phyloP scores from a whole-genome alignment of 2,329 filamentous ascomycete species.

The Nigrospora sphaerica region DNA sequence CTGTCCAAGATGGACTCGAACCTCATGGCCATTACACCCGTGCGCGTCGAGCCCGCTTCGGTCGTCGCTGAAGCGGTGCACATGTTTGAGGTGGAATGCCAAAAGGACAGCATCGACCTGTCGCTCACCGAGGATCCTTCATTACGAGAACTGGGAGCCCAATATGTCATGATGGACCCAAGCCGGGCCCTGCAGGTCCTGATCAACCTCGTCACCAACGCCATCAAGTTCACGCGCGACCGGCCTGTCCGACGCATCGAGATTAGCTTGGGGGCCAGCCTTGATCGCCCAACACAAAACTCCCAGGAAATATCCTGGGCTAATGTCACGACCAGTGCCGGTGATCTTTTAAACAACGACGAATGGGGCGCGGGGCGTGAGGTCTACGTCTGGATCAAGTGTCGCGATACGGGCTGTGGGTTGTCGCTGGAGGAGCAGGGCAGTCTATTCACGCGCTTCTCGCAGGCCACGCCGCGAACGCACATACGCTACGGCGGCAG shows the following conservation, averaged over 20 bases:
- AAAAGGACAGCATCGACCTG: slow-evolving; percentile 64
- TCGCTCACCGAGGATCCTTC: slow-evolving; percentile 62
- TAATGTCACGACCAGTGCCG: slow-evolving; percentile 29
- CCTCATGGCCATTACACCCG: slow-evolving; percentile 61
- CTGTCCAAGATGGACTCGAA: slow-evolving; percentile 65
- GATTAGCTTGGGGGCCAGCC: slow-evolving; percentile 58
- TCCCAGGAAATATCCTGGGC: slow-evolving; percentile 39
- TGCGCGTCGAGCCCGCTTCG: slow-evolving; percentile 59
- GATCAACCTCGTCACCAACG: slow-evolving; percentile 67
- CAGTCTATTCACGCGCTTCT: slow-evolving; percentile 60
- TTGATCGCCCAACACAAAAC: slow-evolving; percentile 33
- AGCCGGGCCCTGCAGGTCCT: slow-evolving; percentile 69
- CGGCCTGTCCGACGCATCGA: slow-evolving; percentile 52
- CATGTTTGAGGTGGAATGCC: slow-evolving; percentile 72
- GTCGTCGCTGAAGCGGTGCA: slow-evolving; percentile 63
- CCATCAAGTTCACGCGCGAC: slow-evolving; percentile 58
- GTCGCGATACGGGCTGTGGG: slow-evolving; percentile 65
- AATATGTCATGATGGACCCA: slow-evolving; percentile 70
- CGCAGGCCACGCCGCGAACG: slow-evolving; percentile 60
- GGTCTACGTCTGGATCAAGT: slow-evolving; percentile 65
- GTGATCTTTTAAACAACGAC: slow-evolving; percentile 39
- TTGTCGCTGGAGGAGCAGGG: slow-evolving; percentile 58
- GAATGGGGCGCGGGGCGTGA: slow-evolving; percentile 69
- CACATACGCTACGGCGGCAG: slow-evolving; percentile 69
- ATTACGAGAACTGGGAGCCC: slow-evolving; percentile 54